These are phyloP conservation scores for Microbotryomycetes sp. DNA, from an alignment of 1,284 basidiomycete genomes.

Conservation along the genomic window DNA sequence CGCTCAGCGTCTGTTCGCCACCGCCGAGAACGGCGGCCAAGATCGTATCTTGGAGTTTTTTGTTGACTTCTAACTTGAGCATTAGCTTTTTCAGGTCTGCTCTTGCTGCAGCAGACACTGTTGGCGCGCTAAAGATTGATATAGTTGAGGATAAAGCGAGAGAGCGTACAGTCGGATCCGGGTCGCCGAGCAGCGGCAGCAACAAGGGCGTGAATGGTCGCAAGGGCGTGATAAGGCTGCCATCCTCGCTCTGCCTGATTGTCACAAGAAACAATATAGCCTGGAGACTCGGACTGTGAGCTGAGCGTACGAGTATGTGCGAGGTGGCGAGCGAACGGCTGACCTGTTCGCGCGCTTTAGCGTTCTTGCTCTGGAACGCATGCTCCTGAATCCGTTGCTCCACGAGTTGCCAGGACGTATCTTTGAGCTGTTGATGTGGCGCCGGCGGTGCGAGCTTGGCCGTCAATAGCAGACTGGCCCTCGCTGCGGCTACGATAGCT, in stretches of 20 bases:
- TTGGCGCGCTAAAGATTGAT: conserved; percentile 71
- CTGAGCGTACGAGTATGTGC: neutral
- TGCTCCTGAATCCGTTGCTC: conserved; percentile 68
- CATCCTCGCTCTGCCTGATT: conserved; percentile 37
- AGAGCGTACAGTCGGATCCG: conserved; percentile 80
- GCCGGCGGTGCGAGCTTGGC: conserved; percentile 49
- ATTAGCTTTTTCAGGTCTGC: conserved; percentile 90
- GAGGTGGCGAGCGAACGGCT: conserved; percentile 35
- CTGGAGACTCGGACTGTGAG: neutral
- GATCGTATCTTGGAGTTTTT: conserved; percentile 58
- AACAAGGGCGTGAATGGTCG: conserved; percentile 71
- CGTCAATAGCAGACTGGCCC: conserved; percentile 46
- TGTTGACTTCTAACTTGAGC: conserved; percentile 71
- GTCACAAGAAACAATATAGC: neutral
- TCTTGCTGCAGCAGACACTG: conserved; percentile 73
- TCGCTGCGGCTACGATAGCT: conserved; percentile 48
- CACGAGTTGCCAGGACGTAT: conserved; percentile 62
- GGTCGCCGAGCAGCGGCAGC: conserved; percentile 80
- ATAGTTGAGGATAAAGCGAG: conserved; percentile 72
- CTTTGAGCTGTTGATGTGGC: conserved; percentile 46
- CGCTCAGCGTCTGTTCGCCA: neutral
- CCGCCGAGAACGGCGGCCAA: conserved; percentile 42
- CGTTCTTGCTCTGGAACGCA: conserved; percentile 59
- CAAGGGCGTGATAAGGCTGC: conserved; percentile 65
- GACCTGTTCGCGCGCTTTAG: conserved; percentile 64